Percentiles rank a stretch among this genome's conserved stretches.
Evolutionary conservation across 2,329 filamentous ascomycete species (phyloP).

Genomic region (Pyrenophora tritici-repentis): DNA sequence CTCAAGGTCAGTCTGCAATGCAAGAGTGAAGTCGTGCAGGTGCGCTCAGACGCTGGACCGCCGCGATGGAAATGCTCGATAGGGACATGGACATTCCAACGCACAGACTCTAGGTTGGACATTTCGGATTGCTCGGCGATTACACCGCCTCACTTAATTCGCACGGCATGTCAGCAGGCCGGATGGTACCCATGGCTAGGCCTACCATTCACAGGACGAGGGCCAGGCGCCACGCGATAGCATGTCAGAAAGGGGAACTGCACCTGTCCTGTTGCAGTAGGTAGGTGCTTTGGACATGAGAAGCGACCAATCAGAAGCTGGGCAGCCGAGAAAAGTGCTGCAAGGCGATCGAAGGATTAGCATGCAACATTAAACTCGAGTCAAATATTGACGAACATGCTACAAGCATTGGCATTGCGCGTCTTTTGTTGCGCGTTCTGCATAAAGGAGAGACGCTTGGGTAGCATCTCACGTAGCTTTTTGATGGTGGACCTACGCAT

Average conservation of each 20-base stretch:
- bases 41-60: slow-evolving; percentile 4
- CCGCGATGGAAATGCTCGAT: slow-evolving; percentile 2
- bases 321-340: slow-evolving; percentile 1
- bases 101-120: slow-evolving; percentile 12
- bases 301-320: slow-evolving; percentile 5
- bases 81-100: slow-evolving; percentile 14
- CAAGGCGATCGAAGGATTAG: neutral
- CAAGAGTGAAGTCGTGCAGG: neutral
- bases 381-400: slow-evolving; percentile 8
- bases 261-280: slow-evolving; percentile 14
- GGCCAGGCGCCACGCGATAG: slow-evolving; percentile 13
- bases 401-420: slow-evolving; percentile 11
- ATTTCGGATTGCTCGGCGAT: slow-evolving; percentile 30
- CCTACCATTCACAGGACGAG: neutral
- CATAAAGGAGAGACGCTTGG: slow-evolving; percentile 12
- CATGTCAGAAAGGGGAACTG: slow-evolving; percentile 20
- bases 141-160: slow-evolving; percentile 34
- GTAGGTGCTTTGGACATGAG: slow-evolving; percentile 9
- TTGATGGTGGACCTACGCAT: slow-evolving; percentile 1
- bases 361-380: slow-evolving; percentile 19
- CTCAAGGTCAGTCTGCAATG: slow-evolving; percentile 3
- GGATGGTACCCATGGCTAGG: slow-evolving; percentile 2
- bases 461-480: slow-evolving; percentile 1
- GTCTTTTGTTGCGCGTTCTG: slow-evolving; percentile 5
- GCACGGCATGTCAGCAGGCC: slow-evolving; percentile 18